Conservation (phyloP, 345 rosid species). For the Sonneratia alba region DNA sequence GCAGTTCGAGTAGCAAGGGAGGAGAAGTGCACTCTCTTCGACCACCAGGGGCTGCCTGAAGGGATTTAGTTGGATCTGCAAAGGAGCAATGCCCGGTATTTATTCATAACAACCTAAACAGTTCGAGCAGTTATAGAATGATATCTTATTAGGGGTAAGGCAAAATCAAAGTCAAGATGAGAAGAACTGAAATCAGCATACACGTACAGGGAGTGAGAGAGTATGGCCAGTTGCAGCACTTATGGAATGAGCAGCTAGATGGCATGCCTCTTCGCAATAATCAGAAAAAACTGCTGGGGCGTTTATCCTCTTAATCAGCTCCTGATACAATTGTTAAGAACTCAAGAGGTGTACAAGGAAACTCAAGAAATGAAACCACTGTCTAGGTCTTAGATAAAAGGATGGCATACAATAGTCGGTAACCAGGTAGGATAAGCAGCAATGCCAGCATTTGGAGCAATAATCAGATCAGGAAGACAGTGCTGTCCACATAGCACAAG, state of each 20-base stretch:
- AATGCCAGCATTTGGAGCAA: constrained; percentile 82
- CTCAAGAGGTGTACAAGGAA: neutral
- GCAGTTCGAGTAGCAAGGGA: constrained; percentile 94
- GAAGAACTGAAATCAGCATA: neutral
- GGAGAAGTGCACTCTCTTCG: constrained; percentile 52
- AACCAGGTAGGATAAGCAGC: constrained; percentile 85
- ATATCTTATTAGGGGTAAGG: neutral
- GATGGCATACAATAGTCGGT: constrained; percentile 54
- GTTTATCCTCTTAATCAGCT: constrained; percentile 57
- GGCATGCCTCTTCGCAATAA: constrained; percentile 98
- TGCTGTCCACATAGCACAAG: constrained; percentile 30
- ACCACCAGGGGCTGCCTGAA: constrained; percentile 92
- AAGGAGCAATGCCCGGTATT: neutral
- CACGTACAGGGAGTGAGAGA: constrained; percentile 40
- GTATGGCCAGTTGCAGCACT: constrained; percentile 38
- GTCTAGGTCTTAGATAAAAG: neutral
- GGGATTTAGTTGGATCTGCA: constrained; percentile 77
- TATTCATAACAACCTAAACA: neutral
- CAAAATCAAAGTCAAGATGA: neutral
- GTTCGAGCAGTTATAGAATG: constrained; percentile 4
- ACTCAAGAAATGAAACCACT: neutral
- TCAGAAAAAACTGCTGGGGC: constrained; percentile 76
- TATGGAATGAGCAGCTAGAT: constrained; percentile 64
- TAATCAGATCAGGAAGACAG: constrained; percentile 54
- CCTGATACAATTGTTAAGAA: constrained; percentile 28